Conservation (phyloP, 2,329 filamentous ascomycete species). For the Penicillium crustosum region DNA sequence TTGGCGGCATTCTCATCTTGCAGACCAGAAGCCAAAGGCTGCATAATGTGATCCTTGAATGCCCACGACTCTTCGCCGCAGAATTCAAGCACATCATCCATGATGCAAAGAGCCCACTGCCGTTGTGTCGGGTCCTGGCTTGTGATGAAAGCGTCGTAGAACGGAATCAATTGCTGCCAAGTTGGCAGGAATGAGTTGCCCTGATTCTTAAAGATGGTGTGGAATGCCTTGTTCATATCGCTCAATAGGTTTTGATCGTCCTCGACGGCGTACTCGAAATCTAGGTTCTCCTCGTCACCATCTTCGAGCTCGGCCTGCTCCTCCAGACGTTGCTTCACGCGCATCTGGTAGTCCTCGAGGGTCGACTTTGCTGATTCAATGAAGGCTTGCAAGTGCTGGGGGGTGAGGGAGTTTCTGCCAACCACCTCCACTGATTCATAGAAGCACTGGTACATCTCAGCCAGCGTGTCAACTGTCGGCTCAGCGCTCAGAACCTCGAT, state of each 20-base stretch:
- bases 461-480: slow-evolving; percentile 91
- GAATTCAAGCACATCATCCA: slow-evolving; percentile 97
- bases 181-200: slow-evolving; percentile 77
- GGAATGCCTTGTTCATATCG: slow-evolving; percentile 99
- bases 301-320: slow-evolving; percentile 83
- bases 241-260: slow-evolving; percentile 95
- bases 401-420: slow-evolving; percentile 76
- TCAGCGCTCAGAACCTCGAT: slow-evolving; percentile 91
- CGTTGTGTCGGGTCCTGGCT: slow-evolving; percentile 84
- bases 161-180: slow-evolving; percentile 82
- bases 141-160: slow-evolving; percentile 81
- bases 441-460: slow-evolving; percentile 99
- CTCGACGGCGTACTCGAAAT: slow-evolving; percentile 86
- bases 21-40: slow-evolving; percentile 83
- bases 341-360: slow-evolving; percentile 87
- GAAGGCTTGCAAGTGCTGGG: slow-evolving; percentile 79
- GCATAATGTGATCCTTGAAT: slow-evolving; percentile 81
- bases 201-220: slow-evolving; percentile 98
- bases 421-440: slow-evolving; percentile 97
- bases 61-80: slow-evolving; percentile 85
- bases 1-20: slow-evolving; percentile 84
- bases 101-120: slow-evolving; percentile 98
- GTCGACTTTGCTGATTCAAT: slow-evolving; percentile 82
- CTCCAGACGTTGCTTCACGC: slow-evolving; percentile 78
- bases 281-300: slow-evolving; percentile 84